Evolutionary conservation across 257 asterid genomes (phyloP).

Genomic region (Datura wrightii): DNA sequence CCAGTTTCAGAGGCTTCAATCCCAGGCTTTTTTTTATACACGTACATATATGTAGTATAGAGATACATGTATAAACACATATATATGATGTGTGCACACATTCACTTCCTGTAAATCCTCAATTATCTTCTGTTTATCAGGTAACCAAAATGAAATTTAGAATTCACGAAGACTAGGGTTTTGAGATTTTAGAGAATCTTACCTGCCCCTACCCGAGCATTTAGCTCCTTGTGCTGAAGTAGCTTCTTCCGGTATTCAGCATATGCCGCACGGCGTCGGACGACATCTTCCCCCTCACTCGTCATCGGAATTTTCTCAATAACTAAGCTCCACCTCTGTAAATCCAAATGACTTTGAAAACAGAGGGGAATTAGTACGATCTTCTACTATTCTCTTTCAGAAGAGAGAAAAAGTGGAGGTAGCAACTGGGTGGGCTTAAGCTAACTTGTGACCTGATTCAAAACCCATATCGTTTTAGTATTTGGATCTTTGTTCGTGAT

Average conservation of each 20-base stretch:
- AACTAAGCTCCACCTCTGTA: neutral
- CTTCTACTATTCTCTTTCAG: neutral
- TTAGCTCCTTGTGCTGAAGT: constrained; percentile 69
- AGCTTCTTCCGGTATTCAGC: constrained; percentile 68
- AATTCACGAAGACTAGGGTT: constrained; percentile 40
- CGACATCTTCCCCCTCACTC: constrained; percentile 59
- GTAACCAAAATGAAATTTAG: neutral
- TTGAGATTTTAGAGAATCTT: constrained; percentile 29
- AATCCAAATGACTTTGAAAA: neutral
- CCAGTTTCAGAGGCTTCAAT: neutral
- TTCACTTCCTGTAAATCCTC: neutral
- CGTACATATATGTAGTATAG: neutral
- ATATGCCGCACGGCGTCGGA: constrained; percentile 58
- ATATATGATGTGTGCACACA: neutral
- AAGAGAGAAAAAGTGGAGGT: neutral
- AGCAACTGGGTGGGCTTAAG: neutral
- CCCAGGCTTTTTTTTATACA: neutral
- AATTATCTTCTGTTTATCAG: neutral
- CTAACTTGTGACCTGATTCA: neutral
- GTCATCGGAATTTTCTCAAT: constrained; percentile 16
- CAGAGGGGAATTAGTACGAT: neutral
- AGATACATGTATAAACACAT: constrained; percentile 9
- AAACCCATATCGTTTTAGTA: neutral
- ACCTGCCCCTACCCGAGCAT: constrained; percentile 73
- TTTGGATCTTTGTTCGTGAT: too few species aligned